A percentile compares a stretch with the other conserved stretches of the same genome.
Evolutionary conservation across 768 basidiomycete genomes (phyloP).

Genomic region (Boletus speciosus): DNA sequence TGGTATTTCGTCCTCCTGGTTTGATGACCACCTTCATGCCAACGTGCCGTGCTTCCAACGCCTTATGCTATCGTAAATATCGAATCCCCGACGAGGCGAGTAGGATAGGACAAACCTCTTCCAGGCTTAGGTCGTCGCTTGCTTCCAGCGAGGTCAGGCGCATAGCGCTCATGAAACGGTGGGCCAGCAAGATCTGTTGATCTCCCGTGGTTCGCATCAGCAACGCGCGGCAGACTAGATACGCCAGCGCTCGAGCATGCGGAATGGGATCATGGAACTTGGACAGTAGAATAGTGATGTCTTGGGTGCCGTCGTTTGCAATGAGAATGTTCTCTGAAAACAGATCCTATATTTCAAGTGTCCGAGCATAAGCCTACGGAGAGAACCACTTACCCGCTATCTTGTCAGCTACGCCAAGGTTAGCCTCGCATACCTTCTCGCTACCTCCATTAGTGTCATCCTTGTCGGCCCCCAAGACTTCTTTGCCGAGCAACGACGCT

Average conservation of each 20-base stretch:
- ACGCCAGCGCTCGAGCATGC: conserved; percentile 54
- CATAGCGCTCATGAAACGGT: conserved; percentile 45
- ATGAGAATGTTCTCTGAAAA: conserved; percentile 59
- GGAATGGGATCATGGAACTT: conserved; percentile 49
- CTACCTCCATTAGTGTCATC: conserved; percentile 31
- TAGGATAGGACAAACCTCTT: conserved; percentile 28
- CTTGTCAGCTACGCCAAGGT: conserved; percentile 51
- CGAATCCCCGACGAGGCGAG: background rate
- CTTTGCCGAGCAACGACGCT: conserved; percentile 26
- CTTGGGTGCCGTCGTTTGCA: conserved; percentile 42
- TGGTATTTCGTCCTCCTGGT: conserved; percentile 55
- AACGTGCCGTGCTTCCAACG: conserved; percentile 42
- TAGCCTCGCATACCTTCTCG: conserved; percentile 49
- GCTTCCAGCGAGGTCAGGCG: conserved; percentile 43
- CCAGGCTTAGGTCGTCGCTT: conserved; percentile 33
- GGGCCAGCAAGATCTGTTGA: conserved; percentile 54
- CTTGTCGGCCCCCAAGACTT: conserved; percentile 27
- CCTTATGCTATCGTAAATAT: conserved; percentile 32
- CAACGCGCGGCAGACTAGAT: conserved; percentile 62
- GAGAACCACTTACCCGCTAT: conserved; percentile 55
- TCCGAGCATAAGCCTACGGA: too few relatives aligned
- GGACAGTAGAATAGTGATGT: conserved; percentile 47
- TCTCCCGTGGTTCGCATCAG: conserved; percentile 54
- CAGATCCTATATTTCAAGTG: background rate
- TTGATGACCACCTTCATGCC: conserved; percentile 53